phyloP scores from a whole-genome alignment of 192 early-diverging fungal genomes.

The Coemansia nantahalensis region DNA sequence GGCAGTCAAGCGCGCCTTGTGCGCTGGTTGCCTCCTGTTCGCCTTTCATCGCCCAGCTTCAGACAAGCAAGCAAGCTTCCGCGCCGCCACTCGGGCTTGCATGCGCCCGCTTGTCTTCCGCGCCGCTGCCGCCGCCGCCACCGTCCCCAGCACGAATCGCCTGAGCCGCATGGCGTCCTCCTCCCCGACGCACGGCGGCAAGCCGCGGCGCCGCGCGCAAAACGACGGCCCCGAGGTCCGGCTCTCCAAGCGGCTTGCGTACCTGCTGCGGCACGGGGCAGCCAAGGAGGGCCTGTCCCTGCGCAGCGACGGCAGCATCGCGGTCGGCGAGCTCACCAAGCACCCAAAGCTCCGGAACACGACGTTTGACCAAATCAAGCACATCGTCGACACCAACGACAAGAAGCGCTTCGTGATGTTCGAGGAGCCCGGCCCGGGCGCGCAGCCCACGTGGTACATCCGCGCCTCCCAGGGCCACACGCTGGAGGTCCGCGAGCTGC shows the following conservation, averaged over 20 bases:
- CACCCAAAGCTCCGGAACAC: constrained; percentile 58
- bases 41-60: too few species aligned
- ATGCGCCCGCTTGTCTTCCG: too few species aligned
- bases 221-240: constrained; percentile 48
- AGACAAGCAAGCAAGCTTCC: too few species aligned
- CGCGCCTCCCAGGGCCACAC: constrained; percentile 89
- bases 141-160: too few species aligned
- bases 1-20: too few species aligned
- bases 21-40: too few species aligned
- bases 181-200: neutral
- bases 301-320: constrained; percentile 72
- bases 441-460: constrained; percentile 57
- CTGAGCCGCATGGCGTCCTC: neutral
- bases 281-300: constrained; percentile 71
- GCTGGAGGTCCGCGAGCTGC: constrained; percentile 43
- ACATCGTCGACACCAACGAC: constrained; percentile 70
- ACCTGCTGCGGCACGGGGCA: constrained; percentile 84
- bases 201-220: neutral
- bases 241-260: constrained; percentile 76
- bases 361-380: constrained; percentile 62
- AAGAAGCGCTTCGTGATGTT: constrained; percentile 77
- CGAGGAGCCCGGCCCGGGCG: constrained; percentile 9
- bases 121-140: too few species aligned
- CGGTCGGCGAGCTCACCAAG: constrained; percentile 60
- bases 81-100: too few species aligned